phyloP scores from a whole-genome alignment of 106 monocot genomes.

The Apostasia ramifera region DNA sequence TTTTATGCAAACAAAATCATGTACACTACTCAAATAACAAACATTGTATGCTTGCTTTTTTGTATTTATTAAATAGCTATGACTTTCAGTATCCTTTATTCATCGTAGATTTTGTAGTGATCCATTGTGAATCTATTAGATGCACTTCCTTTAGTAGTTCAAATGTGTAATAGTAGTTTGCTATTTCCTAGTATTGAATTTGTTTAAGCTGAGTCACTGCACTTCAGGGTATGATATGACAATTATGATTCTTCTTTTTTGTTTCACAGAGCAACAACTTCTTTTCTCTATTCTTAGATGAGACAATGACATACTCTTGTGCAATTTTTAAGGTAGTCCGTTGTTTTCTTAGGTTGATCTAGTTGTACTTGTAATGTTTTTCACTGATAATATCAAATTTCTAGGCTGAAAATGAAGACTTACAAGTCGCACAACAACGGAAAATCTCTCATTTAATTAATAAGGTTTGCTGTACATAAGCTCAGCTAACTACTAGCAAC shows the following conservation, averaged over 20 bases:
- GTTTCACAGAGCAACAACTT: conserved; percentile 82
- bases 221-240: conserved; percentile 5
- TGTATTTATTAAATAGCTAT: no score
- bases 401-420: conserved; percentile 70
- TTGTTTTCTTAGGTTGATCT: not conserved
- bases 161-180: not conserved
- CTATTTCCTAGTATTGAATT: not conserved
- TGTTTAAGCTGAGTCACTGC: not conserved
- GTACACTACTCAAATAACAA: no score
- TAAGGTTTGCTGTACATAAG: conserved; percentile 41
- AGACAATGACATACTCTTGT: conserved; percentile 96
- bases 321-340: conserved; percentile 75
- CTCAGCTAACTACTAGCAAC: not conserved
- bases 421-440: conserved; percentile 71
- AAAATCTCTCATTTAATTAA: conserved; percentile 77
- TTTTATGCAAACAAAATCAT: no score
- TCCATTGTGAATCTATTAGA: not conserved
- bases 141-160: not conserved
- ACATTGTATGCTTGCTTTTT: no score
- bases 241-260: not conserved
- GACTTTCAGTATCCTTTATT: no score
- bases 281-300: conserved; percentile 88
- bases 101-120: no score
- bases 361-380: not conserved
- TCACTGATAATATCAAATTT: not conserved